Evolutionary conservation across 371 early-diverging fungal species (phyloP).

Genomic region (Catenaria anguillulae): DNA sequence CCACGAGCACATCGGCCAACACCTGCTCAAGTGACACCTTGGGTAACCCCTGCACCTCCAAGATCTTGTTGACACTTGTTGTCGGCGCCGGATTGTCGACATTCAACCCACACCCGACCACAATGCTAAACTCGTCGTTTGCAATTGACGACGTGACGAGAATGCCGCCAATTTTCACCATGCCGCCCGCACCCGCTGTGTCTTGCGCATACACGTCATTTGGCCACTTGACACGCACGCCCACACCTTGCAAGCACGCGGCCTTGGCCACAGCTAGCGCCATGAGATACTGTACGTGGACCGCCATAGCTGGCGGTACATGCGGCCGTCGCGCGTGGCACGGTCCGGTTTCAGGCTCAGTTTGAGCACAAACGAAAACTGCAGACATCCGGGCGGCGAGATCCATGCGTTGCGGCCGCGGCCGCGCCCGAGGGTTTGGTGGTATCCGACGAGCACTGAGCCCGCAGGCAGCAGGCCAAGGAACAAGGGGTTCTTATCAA

Average conservation of each 20-base stretch:
- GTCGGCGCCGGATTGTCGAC: slow-evolving; percentile 64
- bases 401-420: slow-evolving; percentile 89
- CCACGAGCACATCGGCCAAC: slow-evolving; percentile 53
- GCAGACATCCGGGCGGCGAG: slow-evolving; percentile 74
- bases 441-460: slow-evolving; percentile 53
- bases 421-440: slow-evolving; percentile 65
- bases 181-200: neutral
- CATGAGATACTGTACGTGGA: slow-evolving; percentile 81
- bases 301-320: slow-evolving; percentile 38
- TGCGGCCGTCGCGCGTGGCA: slow-evolving; percentile 6
- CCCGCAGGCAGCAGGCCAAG: slow-evolving; percentile 53
- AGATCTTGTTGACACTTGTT: slow-evolving; percentile 62
- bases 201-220: slow-evolving; percentile 73
- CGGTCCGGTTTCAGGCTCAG: slow-evolving; percentile 29
- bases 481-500: slow-evolving; percentile 67
- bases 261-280: slow-evolving; percentile 58
- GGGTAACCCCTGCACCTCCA: slow-evolving; percentile 14
- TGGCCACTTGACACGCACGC: slow-evolving; percentile 83
- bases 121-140: slow-evolving; percentile 51
- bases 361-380: slow-evolving; percentile 61
- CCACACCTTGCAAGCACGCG: slow-evolving; percentile 24
- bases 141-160: slow-evolving; percentile 63
- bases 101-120: slow-evolving; percentile 38
- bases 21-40: slow-evolving; percentile 49
- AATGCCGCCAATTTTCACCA: slow-evolving; percentile 74